Evolutionary conservation across 306 rosid species (phyloP), one percentile per base, ranked within the genome.

Genomic region (Lathyrus aphaca): DNA sequence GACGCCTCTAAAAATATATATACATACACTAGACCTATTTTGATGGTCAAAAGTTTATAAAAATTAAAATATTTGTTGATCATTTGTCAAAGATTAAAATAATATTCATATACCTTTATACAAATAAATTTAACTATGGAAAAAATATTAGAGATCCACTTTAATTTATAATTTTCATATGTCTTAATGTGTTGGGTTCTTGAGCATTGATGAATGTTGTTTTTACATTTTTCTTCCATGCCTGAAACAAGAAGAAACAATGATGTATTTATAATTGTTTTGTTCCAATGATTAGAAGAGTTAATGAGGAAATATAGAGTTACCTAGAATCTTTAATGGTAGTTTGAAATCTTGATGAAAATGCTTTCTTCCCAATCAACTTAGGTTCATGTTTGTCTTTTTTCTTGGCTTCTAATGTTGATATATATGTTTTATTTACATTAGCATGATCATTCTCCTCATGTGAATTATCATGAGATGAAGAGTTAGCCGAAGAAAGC

Each of bases 301-400:
- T 32, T 32, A 6, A 32, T 32, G 38, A 32, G 38, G 38, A 5
- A 32, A 6, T 35, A 1, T 35, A 35, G 39, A 35, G 3, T n/a
- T 46, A 85, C 93, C 88, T 82, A 23, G 64, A 66, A 74, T 88
- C 91, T 25, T 48, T 81, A 42, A 80, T 53, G 48, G 75, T 61
- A 21, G 82, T 79, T 59, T 79, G 82, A 73, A 35, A 73, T 61
- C 79, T 79, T 50, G 70, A 5, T 43, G 79, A 40, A 51, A 37
- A 42, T 4, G 66, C 14, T 49, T 18, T 79, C 60, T 43, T 79
- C 30, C 68, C 78, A 4, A 69, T 10, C 11, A 37, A 59, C 77
- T 55, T 81, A 30, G 72, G 74, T n/a, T 82, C 78, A 54, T 80
- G 70, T 21, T 9, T 61, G 43, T 59, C 77, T 48, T 61, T 30